Evolutionary conservation across 306 rosid species (phyloP).

Genomic region (Prunus mira): DNA sequence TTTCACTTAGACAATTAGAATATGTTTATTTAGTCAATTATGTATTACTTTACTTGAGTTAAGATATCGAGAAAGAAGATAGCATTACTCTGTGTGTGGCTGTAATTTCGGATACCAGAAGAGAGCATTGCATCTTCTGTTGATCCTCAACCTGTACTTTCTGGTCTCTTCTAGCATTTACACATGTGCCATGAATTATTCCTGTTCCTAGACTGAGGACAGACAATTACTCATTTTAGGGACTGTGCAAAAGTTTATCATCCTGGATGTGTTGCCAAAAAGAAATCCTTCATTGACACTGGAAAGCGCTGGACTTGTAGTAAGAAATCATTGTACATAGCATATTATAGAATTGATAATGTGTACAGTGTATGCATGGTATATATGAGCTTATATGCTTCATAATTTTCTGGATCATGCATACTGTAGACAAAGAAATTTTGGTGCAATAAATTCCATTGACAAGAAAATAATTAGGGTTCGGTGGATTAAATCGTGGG

Average conservation of each 20-base stretch:
- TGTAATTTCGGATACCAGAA: background rate
- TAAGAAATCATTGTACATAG: conserved; percentile 28
- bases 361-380: too few relatives aligned
- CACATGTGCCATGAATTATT: background rate
- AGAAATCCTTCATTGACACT: conserved; percentile 4
- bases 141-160: background rate
- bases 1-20: too few relatives aligned
- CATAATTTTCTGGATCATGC: background rate
- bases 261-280: conserved; percentile 35
- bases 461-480: too few relatives aligned
- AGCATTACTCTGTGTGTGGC: background rate
- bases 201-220: background rate
- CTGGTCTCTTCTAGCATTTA: background rate
- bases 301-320: conserved; percentile 54
- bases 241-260: conserved; percentile 65
- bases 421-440: too few relatives aligned
- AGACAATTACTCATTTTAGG: conserved; percentile 28
- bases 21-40: too few relatives aligned
- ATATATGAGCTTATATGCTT: background rate
- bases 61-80: background rate
- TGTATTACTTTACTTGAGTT: too few relatives aligned
- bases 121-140: background rate
- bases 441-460: too few relatives aligned
- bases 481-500: too few relatives aligned
- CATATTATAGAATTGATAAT: background rate